A percentile compares a stretch with the other conserved stretches of the same genome.
These are phyloP conservation scores for Exophiala bonariae DNA, from an alignment of 2,329 filamentous ascomycete genomes.

Conservation along the genomic window DNA sequence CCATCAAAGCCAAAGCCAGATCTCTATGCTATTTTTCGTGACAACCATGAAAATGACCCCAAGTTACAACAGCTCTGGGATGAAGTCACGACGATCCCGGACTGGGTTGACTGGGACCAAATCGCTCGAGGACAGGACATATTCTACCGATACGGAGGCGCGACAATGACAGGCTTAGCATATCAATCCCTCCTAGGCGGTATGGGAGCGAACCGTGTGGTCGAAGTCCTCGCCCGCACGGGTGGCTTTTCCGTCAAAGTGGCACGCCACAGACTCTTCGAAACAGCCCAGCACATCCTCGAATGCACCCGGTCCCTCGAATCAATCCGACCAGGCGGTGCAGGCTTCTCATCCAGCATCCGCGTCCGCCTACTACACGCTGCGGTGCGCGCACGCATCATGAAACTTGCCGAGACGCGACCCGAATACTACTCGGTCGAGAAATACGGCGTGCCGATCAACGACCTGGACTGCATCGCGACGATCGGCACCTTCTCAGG, in stretches of 20 bases:
- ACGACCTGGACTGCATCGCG: conserved; percentile 71
- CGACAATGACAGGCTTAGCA: conserved; percentile 63
- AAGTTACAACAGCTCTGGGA: conserved; percentile 62
- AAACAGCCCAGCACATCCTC: conserved; percentile 75
- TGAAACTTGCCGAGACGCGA: conserved; percentile 55
- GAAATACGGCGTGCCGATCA: conserved; percentile 66
- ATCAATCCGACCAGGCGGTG: conserved; percentile 67
- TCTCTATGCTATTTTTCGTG: conserved; percentile 61
- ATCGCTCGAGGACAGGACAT: conserved; percentile 73
- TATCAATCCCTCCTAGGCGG: conserved; percentile 65
- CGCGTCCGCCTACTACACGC: conserved; percentile 70
- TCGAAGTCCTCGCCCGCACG: conserved; percentile 72
- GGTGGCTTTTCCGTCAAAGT: conserved; percentile 71
- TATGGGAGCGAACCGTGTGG: conserved; percentile 67
- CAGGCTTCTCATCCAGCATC: conserved; percentile 64
- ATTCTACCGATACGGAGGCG: conserved; percentile 73
- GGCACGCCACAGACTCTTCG: conserved; percentile 64
- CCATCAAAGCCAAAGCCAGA: conserved; percentile 49
- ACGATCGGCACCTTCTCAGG: conserved; percentile 72
- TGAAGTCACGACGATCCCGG: conserved; percentile 65
- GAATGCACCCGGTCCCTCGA: conserved; percentile 67
- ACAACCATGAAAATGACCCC: conserved; percentile 58
- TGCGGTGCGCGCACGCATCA: conserved; percentile 64
- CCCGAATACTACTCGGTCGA: conserved; percentile 64
- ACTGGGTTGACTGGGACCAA: conserved; percentile 78